Evolutionary conservation across 2,329 filamentous ascomycete species (phyloP), one percentile per base, ranked within the genome.

Genomic region (Aspergillus novofumigatus): DNA sequence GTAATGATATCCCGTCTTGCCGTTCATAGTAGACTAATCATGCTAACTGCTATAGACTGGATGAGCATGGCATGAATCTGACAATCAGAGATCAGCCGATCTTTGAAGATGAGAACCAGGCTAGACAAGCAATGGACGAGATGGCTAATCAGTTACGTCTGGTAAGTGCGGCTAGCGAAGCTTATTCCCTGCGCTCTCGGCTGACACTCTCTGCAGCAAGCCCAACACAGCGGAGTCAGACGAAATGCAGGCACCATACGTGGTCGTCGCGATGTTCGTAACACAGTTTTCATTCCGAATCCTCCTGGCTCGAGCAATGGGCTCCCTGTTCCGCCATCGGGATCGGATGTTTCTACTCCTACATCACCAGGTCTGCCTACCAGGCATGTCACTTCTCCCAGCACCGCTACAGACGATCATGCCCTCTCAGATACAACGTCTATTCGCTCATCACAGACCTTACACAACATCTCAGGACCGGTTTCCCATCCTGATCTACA

Each of bases 251-350:
- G 90, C 49, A 97, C 92, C 14, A 80, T 96, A 17, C 85, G 94
- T 64, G 94, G 94, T 52, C 88, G 94, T 59, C 85, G 94, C 69
- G 93, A 97, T 71, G 91, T 95, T 61, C 86, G 93, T 58, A 96
- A 96, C 74, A 97, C 92, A 1, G 87, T 96, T 54, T 93, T 94
- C 69, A 81, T 92, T 61, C 88, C 90, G 44, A 75, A 75, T 44
- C 67, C 75, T 10, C 65, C 66, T 17, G 65, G 72, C 10, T 72
- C 74, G 41, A 74, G 77, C 54, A 64, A 63, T 56, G 70, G 74
- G 68, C 53, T 68, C 51, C 58, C 66, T 54, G 54, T 63, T 62
- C 52, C 67, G 47, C 53, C 71, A 64, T 60, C 63, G 17, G 61
- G 62, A 23, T 58, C 66, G 9, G 67, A 72, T 32, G 50, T 63